Conservation (phyloP, 495 filamentous ascomycete species). For the Pseudotulostoma volvatum region DNA sequence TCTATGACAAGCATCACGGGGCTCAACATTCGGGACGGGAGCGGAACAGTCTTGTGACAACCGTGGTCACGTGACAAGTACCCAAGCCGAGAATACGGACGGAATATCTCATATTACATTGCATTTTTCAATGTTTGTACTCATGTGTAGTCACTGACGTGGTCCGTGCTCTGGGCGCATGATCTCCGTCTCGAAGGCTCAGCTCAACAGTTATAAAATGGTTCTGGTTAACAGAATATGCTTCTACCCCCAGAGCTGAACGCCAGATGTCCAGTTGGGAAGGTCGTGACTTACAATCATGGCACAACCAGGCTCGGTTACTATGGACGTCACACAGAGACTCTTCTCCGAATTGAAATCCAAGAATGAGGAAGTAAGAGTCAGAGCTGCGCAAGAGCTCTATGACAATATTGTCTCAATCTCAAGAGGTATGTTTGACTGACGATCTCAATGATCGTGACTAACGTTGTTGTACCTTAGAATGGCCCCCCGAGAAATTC, state of each 20-base stretch:
- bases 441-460: too few relatives aligned
- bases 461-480: slow-evolving; percentile 27
- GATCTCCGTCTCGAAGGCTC: not conserved
- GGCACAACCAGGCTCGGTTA: slow-evolving; percentile 33
- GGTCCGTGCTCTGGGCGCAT: not conserved
- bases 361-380: slow-evolving; percentile 35
- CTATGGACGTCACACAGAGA: slow-evolving; percentile 30
- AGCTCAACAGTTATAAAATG: not conserved
- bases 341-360: slow-evolving; percentile 36
- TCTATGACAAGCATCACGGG: too few relatives aligned
- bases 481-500: slow-evolving; percentile 64
- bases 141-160: too few relatives aligned
- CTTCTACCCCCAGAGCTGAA: slow-evolving; percentile 16
- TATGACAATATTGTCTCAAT: slow-evolving; percentile 32
- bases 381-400: slow-evolving; percentile 37
- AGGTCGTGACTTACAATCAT: slow-evolving; percentile 28
- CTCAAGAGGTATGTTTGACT: slow-evolving; percentile 26
- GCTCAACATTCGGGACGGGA: too few relatives aligned
- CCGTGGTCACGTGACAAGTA: too few relatives aligned
- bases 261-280: slow-evolving; percentile 32
- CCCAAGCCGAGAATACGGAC: too few relatives aligned
- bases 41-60: too few relatives aligned
- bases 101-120: too few relatives aligned
- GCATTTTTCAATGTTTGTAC: too few relatives aligned
- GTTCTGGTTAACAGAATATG: slow-evolving; percentile 25